A percentile compares a stretch with the other conserved stretches of the same genome.
phyloP scores from a whole-genome alignment of 1,284 basidiomycete genomes.

The Ceratobasidium sp. region DNA sequence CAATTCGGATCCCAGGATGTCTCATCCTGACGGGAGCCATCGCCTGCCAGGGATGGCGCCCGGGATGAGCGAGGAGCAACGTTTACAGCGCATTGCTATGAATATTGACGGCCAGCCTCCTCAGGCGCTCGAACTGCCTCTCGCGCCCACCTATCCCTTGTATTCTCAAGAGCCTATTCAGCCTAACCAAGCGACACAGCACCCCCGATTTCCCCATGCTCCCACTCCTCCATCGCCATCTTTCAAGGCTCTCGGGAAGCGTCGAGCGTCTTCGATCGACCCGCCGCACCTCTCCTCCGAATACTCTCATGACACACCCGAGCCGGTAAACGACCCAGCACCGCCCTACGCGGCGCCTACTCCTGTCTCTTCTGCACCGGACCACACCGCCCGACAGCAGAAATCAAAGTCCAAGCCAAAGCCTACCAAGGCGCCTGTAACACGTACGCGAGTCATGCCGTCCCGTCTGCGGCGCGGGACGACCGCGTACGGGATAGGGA shows the following conservation, averaged over 20 bases:
- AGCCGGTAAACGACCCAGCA: neutral
- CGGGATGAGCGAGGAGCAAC: neutral
- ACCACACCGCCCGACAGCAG: neutral
- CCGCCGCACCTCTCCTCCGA: constrained; percentile 5
- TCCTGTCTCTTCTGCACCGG: neutral
- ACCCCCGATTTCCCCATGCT: neutral
- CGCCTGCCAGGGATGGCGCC: neutral
- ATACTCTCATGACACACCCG: constrained; percentile 5
- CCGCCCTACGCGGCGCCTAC: constrained; percentile 22
- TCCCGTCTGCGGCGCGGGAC: constrained; percentile 76
- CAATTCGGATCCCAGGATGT: neutral
- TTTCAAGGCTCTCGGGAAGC: constrained; percentile 42
- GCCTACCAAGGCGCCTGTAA: constrained; percentile 40
- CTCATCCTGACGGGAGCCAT: neutral
- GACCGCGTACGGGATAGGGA: constrained; percentile 70
- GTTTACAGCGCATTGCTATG: neutral
- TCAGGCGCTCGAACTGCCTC: neutral
- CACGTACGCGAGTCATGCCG: constrained; percentile 79
- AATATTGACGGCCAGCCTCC: neutral
- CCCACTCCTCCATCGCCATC: constrained; percentile 33
- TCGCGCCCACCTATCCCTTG: neutral
- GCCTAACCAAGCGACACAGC: neutral
- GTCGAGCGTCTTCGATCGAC: constrained; percentile 33
- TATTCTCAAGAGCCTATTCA: constrained; percentile 6
- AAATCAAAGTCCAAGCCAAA: constrained; percentile 38